A percentile compares a stretch with the other conserved stretches of the same genome.
Evolutionary conservation across 257 asterid genomes (phyloP).

Genomic region (Fraxinus americana): DNA sequence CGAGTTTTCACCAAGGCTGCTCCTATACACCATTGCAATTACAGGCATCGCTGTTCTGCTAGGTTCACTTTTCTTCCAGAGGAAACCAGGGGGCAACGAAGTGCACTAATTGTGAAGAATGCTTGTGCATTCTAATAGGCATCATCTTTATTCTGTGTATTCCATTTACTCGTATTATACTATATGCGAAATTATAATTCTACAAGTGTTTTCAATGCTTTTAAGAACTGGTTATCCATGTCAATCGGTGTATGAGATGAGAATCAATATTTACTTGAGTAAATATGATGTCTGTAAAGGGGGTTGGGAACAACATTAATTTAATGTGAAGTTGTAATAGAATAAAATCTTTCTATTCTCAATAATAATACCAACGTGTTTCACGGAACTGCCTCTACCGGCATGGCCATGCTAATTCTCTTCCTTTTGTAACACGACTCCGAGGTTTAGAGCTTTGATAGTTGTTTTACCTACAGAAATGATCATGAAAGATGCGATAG

Average conservation of each 20-base stretch:
- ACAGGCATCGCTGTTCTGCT: constrained; percentile 92
- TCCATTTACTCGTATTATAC: background rate
- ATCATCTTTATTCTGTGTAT: background rate
- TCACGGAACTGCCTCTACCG: background rate
- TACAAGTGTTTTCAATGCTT: background rate
- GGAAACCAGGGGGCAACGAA: constrained; percentile 58
- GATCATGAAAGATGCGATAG: no score
- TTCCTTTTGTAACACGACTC: no score
- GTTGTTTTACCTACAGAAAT: no score
- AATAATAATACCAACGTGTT: background rate
- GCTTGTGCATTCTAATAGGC: background rate
- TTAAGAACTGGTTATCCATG: background rate
- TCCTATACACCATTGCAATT: constrained; percentile 77
- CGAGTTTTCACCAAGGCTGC: constrained; percentile 58
- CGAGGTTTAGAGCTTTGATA: no score
- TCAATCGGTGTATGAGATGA: background rate
- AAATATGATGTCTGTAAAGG: background rate
- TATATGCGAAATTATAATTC: background rate
- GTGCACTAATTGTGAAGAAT: constrained; percentile 39
- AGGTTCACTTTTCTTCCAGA: constrained; percentile 87
- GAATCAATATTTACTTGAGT: background rate
- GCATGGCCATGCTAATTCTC: no score
- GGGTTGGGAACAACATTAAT: no score
- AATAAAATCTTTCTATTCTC: background rate
- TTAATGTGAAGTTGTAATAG: background rate